These are phyloP conservation scores for Macrophomina tecta DNA, from an alignment of 2,329 filamentous ascomycete species.

Conservation along the genomic window DNA sequence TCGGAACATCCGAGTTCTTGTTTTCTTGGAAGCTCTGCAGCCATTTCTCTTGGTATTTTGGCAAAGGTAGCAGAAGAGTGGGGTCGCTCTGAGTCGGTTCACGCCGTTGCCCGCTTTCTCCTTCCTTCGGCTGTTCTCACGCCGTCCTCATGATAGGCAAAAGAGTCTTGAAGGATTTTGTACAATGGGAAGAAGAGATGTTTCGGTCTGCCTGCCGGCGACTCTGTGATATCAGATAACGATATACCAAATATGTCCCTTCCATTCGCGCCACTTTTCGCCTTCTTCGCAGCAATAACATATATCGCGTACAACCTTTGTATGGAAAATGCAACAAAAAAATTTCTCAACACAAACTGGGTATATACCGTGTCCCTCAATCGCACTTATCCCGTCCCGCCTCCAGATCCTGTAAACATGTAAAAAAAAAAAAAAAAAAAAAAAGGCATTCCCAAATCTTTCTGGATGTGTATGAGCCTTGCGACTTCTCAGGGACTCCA, in stretches of 20 bases:
- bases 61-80: neutral
- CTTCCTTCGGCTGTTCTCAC: neutral
- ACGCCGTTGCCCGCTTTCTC: neutral
- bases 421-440: neutral
- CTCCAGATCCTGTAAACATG: neutral
- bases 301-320: constrained; percentile 4
- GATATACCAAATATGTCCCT: neutral
- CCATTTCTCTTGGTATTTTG: neutral
- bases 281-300: neutral
- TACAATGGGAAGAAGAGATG: neutral
- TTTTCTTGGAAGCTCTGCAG: neutral
- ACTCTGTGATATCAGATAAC: constrained; percentile 3
- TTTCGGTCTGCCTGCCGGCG: constrained; percentile 14
- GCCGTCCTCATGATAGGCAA: neutral
- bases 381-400: neutral
- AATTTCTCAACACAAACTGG: constrained; percentile 11
- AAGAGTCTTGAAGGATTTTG: neutral
- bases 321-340: constrained; percentile 5
- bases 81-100: neutral
- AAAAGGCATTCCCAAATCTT: neutral
- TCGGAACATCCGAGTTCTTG: neutral
- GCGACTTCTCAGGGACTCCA: neutral
- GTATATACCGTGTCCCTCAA: constrained; percentile 22
- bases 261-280: neutral
- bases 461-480: neutral